Evolutionary conservation across 2,329 filamentous ascomycete species (phyloP), one percentile per base, ranked within the genome.

Genomic region (Neofusicoccum sp.): DNA sequence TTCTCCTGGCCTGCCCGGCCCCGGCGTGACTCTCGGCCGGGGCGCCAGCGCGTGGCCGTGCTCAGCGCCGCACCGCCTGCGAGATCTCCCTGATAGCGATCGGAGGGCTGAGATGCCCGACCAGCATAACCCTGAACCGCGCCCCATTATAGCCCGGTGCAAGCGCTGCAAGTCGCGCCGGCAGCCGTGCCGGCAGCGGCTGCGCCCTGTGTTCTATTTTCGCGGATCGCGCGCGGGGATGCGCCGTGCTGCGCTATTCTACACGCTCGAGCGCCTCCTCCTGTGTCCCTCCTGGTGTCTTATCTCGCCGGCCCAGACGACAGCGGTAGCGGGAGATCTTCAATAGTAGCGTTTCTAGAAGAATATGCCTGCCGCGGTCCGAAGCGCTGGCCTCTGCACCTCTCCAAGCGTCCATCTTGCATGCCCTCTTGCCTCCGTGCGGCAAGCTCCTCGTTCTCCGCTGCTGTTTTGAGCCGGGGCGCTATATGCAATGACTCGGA

Each of bases 281-380:
- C 36, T 8, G 34, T 36, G 16, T 11, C 49, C 38, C 38, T 56
- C 51, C 51, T 56, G 38, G 48, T 26, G 14, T 20, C 14, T 14
- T 31, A 54, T 40, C 36, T 36, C 56, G 41, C 34, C 28, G 56
- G 36, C 45, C 49, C 43, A 33, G 56, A 24, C 20, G 20, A 20
- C 20, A 20, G 20, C 20, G 20, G 20, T 31, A 31, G 56, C 57
- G 57, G 57, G 57, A 60, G 45, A 60, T 60, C 36, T 60, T 60
- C 57, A 51, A 43, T 51, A 43, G 20, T 43, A 43, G 57, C 16
- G 45, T 60, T 60, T 60, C 57, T 34, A 60, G 45, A 60, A 60
- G 44, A 43, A 43, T 30, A 43, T 54, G 47, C 58, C 48, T 54
- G 48, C n/a, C 31, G 47, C 36, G 58, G 58, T 60, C 58, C 48